Evolutionary conservation across 306 rosid genomes (phyloP).

Genomic region (Cucumis melo): DNA sequence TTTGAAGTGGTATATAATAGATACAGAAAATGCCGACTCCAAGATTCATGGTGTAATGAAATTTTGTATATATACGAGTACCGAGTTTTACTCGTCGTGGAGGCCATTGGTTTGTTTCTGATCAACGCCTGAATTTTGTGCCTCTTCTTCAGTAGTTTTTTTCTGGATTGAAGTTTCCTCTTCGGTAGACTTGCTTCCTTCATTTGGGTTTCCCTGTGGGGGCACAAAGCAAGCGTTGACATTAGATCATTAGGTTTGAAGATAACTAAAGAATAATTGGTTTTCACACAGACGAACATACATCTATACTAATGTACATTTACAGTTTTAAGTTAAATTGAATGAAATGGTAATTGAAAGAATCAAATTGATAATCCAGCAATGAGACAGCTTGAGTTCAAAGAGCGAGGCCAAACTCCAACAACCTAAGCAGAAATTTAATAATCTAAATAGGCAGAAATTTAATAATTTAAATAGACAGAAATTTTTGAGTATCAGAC

Average conservation of each 20-base stretch:
- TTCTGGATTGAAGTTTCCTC: constrained; percentile 21
- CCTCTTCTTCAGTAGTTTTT: neutral
- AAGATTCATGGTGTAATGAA: neutral
- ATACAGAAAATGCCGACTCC: neutral
- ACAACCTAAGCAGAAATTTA: neutral
- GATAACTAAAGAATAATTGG: neutral
- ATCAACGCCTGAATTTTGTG: constrained; percentile 9
- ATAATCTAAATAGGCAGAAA: neutral
- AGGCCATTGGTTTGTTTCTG: constrained; percentile 30
- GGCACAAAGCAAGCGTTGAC: neutral
- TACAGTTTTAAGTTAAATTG: neutral
- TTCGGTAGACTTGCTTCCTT: constrained; percentile 25
- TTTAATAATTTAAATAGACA: neutral
- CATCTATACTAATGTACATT: neutral
- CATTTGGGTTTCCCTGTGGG: constrained; percentile 46
- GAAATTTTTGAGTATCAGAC: neutral
- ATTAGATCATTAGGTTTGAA: neutral
- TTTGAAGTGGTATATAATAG: neutral
- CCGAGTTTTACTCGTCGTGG: constrained; percentile 27
- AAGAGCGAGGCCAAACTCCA: constrained; percentile 5
- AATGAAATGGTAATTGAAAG: neutral
- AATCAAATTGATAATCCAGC: neutral
- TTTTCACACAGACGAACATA: neutral
- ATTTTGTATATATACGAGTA: constrained; percentile 1
- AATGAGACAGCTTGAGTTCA: constrained; percentile 2